Base-by-base conservation (phyloP, 2,329 filamentous ascomycete genomes). In the Colletotrichum echinochloae region DNA sequence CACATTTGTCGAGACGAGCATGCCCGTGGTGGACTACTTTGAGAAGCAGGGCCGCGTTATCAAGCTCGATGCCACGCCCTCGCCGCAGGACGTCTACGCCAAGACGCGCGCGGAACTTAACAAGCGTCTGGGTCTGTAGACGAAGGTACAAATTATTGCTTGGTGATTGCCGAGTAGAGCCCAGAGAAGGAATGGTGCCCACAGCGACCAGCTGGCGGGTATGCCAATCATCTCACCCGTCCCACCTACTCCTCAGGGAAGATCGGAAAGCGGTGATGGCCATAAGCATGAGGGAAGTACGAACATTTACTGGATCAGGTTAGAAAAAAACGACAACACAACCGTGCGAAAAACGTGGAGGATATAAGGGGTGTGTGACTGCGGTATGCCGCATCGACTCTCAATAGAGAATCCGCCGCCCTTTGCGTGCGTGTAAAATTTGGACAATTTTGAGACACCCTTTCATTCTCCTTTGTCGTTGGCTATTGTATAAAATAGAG, bases 21-120 rank as follows among this genome's bases (percentile, higher is more conserved):
- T 98, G 95, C 96, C 96, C 33, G 96, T 98, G 56, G 94, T 99
- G 65, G 88, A 97, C 75, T 89, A 94, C 79, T 98, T 92, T 80
- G 90, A 92, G 78, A 85, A 86, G 76, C 86, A 95, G 82, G 90
- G 89, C 76, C 91, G 91, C 79, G 94, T 98, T 20, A 89, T 97
- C 79, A 93, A 91, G 83, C 87, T 98, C 54, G 86, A 91, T 76
- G 94, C 95, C 37, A 91, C 90, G 33, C 87, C 89, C 52, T 77
- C 82, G 9, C 91, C 93, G 2, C 90, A 93, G 35, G 86, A 79
- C 35, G 89, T 91, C 59, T 90, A 87, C 76, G 78, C 79, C 74
- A 83, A 82, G 62, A 91, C 89, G 1, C 81, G 84, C 77, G 81
- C 81, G 76, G 82, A 83, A 76, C 80, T 91, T 57, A 79, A 78